Evolutionary conservation across 1,284 basidiomycete genomes (phyloP).

Genomic region (Jaminaea rosea): DNA sequence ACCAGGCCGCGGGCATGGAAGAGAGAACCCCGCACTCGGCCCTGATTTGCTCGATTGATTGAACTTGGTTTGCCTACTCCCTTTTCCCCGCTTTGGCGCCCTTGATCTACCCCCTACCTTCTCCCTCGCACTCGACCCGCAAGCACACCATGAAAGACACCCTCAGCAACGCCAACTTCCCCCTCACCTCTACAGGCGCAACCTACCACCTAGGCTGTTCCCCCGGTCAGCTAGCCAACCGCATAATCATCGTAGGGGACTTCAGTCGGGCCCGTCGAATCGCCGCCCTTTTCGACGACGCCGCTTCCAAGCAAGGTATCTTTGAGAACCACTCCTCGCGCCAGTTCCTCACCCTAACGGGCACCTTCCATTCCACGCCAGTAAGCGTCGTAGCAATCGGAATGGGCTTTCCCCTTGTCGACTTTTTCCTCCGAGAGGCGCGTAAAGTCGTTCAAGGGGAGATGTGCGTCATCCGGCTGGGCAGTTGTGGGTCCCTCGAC

Average conservation of each 20-base stretch:
- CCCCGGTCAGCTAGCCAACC: constrained; percentile 57
- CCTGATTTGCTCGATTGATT: no score
- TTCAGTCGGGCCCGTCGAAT: constrained; percentile 61
- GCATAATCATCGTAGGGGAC: constrained; percentile 69
- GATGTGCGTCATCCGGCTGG: constrained; percentile 55
- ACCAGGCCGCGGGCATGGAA: no score
- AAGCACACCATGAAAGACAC: constrained; percentile 5
- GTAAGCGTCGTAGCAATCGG: constrained; percentile 70
- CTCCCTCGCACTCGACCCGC: background rate
- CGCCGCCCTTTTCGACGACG: constrained; percentile 57
- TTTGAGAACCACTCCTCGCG: no score
- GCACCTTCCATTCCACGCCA: constrained; percentile 61
- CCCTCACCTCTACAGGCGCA: constrained; percentile 5
- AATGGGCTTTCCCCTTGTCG: constrained; percentile 61
- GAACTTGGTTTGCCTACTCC: no score
- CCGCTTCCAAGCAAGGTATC: constrained; percentile 34
- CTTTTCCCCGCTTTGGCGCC: background rate
- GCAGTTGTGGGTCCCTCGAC: constrained; percentile 60
- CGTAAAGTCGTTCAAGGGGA: constrained; percentile 69
- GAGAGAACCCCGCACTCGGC: no score
- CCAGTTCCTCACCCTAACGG: constrained; percentile 61
- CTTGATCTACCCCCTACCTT: background rate
- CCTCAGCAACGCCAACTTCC: constrained; percentile 10
- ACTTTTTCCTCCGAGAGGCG: constrained; percentile 74
- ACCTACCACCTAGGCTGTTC: constrained; percentile 7